Conservation (phyloP, 1,139 yeast species). For the Maudiozyma humilis region DNA sequence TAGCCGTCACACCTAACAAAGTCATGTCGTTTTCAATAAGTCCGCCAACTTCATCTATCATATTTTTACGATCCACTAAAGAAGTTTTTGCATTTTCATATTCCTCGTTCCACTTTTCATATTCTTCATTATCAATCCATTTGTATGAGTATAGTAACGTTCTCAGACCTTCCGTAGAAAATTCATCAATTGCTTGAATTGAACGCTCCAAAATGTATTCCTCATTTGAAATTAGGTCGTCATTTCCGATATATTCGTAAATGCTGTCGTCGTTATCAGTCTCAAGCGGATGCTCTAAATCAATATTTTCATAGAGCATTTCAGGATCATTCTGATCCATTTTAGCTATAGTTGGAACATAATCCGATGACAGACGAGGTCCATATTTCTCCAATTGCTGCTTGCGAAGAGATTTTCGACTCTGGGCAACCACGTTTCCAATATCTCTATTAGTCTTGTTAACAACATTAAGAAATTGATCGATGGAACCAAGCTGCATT, state of each 20-base stretch:
- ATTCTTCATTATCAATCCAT: conserved; percentile 56
- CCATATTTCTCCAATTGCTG: conserved; percentile 55
- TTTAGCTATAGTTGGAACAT: not conserved
- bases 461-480: conserved; percentile 44
- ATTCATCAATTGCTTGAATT: conserved; percentile 82
- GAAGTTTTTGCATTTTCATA: conserved; percentile 76
- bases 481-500: conserved; percentile 42
- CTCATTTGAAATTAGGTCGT: conserved; percentile 59
- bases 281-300: not conserved
- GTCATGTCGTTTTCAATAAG: conserved; percentile 58
- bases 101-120: conserved; percentile 54
- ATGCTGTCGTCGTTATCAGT: conserved; percentile 10
- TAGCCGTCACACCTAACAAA: conserved; percentile 88
- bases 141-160: conserved; percentile 77
- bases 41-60: conserved; percentile 68
- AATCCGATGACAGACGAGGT: conserved; percentile 12
- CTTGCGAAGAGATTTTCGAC: conserved; percentile 55
- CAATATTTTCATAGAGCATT: conserved; percentile 17
- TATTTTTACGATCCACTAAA: conserved; percentile 52
- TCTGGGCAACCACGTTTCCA: conserved; percentile 48
- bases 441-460: conserved; percentile 47
- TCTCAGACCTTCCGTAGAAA: conserved; percentile 89
- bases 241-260: conserved; percentile 44
- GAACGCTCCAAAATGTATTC: conserved; percentile 76
- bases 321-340: not conserved